Percentiles rank a stretch among this genome's conserved stretches.
phyloP scores from a whole-genome alignment of 78 protist genomes.

The Dictyostelium capitatum region DNA sequence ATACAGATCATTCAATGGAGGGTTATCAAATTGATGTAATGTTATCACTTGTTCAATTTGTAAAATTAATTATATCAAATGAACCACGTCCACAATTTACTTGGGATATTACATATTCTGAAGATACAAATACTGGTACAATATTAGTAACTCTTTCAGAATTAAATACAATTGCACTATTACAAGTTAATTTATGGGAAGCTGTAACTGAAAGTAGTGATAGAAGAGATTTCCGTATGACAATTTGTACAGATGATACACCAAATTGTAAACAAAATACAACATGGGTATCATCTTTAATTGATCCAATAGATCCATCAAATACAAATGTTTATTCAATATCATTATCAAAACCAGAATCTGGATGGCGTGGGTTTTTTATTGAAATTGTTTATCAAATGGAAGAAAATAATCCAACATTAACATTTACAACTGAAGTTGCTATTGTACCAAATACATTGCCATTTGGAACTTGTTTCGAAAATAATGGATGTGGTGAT shows the following conservation, averaged over 20 bases:
- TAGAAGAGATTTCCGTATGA: constrained; percentile 38
- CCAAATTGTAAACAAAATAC: background rate
- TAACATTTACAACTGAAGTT: background rate
- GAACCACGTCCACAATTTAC: constrained; percentile 33
- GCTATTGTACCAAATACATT: constrained; percentile 1
- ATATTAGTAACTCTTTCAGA: background rate
- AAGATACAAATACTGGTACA: constrained; percentile 10
- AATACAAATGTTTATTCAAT: background rate
- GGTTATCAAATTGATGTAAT: constrained; percentile 55
- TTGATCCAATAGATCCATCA: background rate
- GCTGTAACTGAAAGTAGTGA: constrained; percentile 13
- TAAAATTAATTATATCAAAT: background rate
- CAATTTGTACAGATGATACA: background rate
- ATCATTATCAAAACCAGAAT: background rate
- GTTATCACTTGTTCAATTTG: constrained; percentile 24
- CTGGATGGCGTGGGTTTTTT: constrained; percentile 12
- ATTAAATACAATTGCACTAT: background rate
- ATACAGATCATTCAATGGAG: constrained; percentile 1
- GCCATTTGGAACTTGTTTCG: background rate
- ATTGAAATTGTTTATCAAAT: background rate
- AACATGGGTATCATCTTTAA: background rate
- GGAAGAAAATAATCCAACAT: background rate
- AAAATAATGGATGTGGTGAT: background rate
- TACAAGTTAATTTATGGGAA: constrained; percentile 7
- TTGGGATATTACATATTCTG: constrained; percentile 32